These are phyloP conservation scores for Galerina marginata DNA, from an alignment of 768 basidiomycete species.

Conservation along the genomic window DNA sequence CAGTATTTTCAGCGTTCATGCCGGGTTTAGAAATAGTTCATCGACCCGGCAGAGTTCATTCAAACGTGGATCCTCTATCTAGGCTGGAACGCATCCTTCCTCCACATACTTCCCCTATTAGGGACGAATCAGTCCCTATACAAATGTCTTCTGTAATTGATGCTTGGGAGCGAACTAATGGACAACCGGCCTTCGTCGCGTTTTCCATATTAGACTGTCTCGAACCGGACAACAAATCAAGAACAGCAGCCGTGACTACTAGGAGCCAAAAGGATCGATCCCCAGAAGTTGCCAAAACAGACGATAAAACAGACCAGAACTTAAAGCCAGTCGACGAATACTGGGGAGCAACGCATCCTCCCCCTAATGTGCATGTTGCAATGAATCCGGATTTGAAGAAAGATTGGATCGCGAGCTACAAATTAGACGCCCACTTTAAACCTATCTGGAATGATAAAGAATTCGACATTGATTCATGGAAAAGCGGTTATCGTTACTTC, in stretches of 20 bases:
- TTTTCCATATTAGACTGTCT: neutral
- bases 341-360: neutral
- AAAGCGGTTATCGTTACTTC: neutral
- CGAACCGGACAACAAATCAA: neutral
- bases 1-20: no score
- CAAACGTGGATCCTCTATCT: no score
- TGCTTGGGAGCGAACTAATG: neutral
- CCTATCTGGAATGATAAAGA: neutral
- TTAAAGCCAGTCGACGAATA: neutral
- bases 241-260: neutral
- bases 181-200: neutral
- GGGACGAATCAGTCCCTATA: no score
- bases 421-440: neutral
- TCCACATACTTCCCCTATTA: no score
- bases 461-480: neutral
- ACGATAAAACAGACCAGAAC: neutral
- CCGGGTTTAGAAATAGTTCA: no score
- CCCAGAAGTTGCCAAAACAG: neutral
- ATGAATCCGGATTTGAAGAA: neutral
- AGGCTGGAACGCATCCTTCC: no score
- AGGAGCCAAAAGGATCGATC: neutral
- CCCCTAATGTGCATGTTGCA: neutral
- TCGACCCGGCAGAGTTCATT: no score
- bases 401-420: neutral
- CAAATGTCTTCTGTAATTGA: neutral